Evolutionary conservation across 2,329 filamentous ascomycete genomes (phyloP).

Genomic region (Pseudogymnoascus sp.): DNA sequence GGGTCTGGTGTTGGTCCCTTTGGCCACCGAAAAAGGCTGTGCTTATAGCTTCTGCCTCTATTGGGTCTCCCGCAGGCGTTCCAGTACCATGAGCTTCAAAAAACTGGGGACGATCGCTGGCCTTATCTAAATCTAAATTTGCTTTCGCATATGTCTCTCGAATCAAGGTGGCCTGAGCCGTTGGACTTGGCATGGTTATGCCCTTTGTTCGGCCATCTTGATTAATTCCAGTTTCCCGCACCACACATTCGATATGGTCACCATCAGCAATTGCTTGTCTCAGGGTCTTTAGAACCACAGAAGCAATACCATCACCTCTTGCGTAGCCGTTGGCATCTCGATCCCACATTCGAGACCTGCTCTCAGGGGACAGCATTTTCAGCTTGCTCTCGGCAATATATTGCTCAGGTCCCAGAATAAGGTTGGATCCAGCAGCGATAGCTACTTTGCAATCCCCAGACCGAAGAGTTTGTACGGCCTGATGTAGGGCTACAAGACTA

Average conservation of each 20-base stretch:
- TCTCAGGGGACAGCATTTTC: constrained; percentile 26
- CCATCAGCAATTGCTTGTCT: constrained; percentile 33
- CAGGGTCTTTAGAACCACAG: constrained; percentile 36
- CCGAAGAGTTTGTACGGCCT: constrained; percentile 34
- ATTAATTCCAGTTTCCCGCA: constrained; percentile 34
- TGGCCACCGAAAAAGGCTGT: not conserved
- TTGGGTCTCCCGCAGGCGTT: constrained; percentile 15
- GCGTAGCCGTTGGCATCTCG: constrained; percentile 37
- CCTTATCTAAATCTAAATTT: constrained; percentile 30
- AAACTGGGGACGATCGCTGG: constrained; percentile 35
- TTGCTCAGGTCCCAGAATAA: constrained; percentile 18
- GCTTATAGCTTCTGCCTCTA: constrained; percentile 11
- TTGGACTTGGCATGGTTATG: constrained; percentile 35
- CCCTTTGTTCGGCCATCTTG: constrained; percentile 37
- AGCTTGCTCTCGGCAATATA: constrained; percentile 24
- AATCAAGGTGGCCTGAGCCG: constrained; percentile 30
- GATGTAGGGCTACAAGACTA: constrained; percentile 45
- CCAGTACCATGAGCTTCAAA: constrained; percentile 36
- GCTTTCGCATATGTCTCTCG: not conserved
- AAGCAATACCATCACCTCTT: constrained; percentile 37
- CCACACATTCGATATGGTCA: constrained; percentile 36
- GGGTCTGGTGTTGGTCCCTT: not conserved
- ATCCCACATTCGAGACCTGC: constrained; percentile 31
- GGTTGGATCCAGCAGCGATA: constrained; percentile 9
- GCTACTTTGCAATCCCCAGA: constrained; percentile 24